Evolutionary conservation across 2,329 filamentous ascomycete genomes (phyloP), one percentile per base, ranked within the genome.

Genomic region (Botryotinia narcissicola): DNA sequence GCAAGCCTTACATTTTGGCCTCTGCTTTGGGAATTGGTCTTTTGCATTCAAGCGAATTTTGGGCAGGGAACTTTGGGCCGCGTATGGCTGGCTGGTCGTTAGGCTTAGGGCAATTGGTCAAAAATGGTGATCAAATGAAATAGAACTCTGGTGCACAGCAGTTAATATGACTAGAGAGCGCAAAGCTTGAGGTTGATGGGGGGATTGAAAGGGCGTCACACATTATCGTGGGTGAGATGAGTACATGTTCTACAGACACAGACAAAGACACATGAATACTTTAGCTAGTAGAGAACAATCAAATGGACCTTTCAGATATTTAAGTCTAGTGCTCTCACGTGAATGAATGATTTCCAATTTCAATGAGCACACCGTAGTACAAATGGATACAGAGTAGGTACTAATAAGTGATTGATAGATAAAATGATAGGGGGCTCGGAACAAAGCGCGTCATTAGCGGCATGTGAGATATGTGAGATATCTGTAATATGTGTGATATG

Each of bases 11-110:
- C 48, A 57, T 35, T n/a, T 68, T 57, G 66, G 48, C 66, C 48
- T 42, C 22, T 51, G 66, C 35, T 68, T 68, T 68, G 48, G 66
- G 37, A 32, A n/a, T 54, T 54, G 2, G 35, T 68, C 48, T 42
- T 68, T 68, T 68, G 35, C 48, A 42, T 42, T 57, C 18, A 57
- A 40, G 66, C 48, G 51, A 20, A 61, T 70, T 70, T 70, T 70
- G 54, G 54, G 54, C 59, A 35, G 67, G 67, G 35, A 46, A 60
- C 25, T 60, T 44, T 54, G 54, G 40, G 35, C 25, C 42, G 20
- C 32, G 37, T 60, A 70, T 46, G 35, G 66, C 48, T 32, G 35
- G 48, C 48, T 29, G 66, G n/a, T 29, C n/a, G 51, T 68, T 68
- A 48, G 66, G 48, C 40, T 57, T 32, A 57, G 48, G 35, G 8